A percentile compares a stretch with the other conserved stretches of the same genome.
Conservation (phyloP, 129 eudicot genomes). For the Cynara cardunculus region DNA sequence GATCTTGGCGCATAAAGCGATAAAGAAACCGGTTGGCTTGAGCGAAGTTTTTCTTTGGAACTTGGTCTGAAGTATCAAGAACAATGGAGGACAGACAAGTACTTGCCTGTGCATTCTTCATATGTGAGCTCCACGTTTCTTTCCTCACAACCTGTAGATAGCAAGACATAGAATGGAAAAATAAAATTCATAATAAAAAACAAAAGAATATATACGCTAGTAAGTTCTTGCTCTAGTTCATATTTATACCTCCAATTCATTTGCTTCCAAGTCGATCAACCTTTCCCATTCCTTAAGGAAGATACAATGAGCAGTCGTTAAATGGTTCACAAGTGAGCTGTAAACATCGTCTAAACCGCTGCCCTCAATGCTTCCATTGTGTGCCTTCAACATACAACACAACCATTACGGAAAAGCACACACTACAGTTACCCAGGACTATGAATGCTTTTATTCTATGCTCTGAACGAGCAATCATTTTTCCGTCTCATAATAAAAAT, state of each 20-base stretch:
- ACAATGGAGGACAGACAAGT: conserved; percentile 58
- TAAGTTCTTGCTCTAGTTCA: not conserved
- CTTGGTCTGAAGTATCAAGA: conserved; percentile 63
- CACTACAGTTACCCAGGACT: not conserved
- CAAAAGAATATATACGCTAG: not conserved
- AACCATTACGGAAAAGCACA: not conserved
- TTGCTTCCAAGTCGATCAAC: conserved; percentile 88
- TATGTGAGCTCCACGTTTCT: conserved; percentile 47
- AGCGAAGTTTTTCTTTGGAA: conserved; percentile 21
- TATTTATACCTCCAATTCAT: conserved; percentile 66
- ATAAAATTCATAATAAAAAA: not conserved
- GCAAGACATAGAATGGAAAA: not conserved
- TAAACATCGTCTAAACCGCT: conserved; percentile 79
- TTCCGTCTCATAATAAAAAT: not conserved
- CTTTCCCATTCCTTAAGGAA: conserved; percentile 87
- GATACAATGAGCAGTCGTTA: conserved; percentile 48
- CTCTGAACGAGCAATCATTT: not conserved
- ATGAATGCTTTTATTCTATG: not conserved
- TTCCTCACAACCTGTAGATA: conserved; percentile 49
- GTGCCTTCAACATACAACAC: conserved; percentile 48
- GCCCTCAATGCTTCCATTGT: conserved; percentile 70
- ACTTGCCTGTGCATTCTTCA: conserved; percentile 36
- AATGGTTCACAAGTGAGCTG: conserved; percentile 69
- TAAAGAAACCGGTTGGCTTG: conserved; percentile 59
- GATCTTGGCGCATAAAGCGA: conserved; percentile 58